Base-by-base conservation (phyloP, 164 flowering plant genomes). In the Liriodendron chinense region DNA sequence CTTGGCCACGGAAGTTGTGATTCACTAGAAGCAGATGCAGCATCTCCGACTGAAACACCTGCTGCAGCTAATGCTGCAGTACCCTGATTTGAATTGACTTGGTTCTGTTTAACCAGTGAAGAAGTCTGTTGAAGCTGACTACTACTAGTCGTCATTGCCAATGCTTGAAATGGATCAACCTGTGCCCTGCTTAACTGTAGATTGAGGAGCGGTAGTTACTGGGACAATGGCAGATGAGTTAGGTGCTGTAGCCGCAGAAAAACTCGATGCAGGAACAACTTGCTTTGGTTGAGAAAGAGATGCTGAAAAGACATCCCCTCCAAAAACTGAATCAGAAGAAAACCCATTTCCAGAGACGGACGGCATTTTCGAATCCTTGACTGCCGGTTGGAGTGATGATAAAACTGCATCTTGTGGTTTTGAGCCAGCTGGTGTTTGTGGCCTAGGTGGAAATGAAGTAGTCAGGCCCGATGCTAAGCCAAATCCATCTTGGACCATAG, bases 1-100 rank as follows among this genome's bases (percentile, higher is more conserved):
- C 84, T 94, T 70, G 98, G 99, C 99, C 99, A 96, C 25, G 88
- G 77, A 71, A 72, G 72, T 76, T 87, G 91, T n/a, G 89, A 68
- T 79, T 86, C 90, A 61, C 71, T 82, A 34, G 92, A 74, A 67
- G 86, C 53, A 61, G 92, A 69, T 79, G 72, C 85, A 62, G 77
- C 86, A 78, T 78, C 48, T 70, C 85, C 92, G 77, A 61, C 84
- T 69, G 93, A 78, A 76, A 78, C 64, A 16, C 84, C 88, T 77
- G 93, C 65, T 57, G 89, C 74, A 65, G 62, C 43, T 47, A 78
- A 71, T 16, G 84, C 70, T 34, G 89, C 63, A 18, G 83, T 68
- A 80, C 78, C 78, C 80, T 82, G 93, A 47, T 78, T 70, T 18
- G 86, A 57, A 73, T 79, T 80, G 20, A 82, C 84, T 78, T 84